Conservation (phyloP, 2,329 filamentous ascomycete species). For the Aspergillus brunneoviolaceus region DNA sequence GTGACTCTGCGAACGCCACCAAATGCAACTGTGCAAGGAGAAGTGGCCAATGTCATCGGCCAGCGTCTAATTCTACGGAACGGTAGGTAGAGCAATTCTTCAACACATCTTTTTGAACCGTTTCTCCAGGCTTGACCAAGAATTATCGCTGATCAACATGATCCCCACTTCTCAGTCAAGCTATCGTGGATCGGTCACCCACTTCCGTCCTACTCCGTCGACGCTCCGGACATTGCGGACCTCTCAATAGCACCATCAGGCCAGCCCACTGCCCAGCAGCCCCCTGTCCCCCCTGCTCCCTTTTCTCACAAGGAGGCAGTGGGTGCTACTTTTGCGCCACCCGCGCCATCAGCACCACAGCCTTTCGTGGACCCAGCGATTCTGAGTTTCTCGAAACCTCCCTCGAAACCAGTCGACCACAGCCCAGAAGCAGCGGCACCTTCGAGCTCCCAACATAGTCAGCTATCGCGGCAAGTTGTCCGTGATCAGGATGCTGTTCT, state of each 20-base stretch:
- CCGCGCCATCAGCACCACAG: conserved; percentile 36
- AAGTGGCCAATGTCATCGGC: conserved; percentile 68
- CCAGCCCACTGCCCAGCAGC: conserved; percentile 17
- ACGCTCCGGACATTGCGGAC: conserved; percentile 59
- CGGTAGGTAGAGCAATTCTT: conserved; percentile 52
- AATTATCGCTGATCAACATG: conserved; percentile 21
- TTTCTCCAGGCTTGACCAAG: conserved; percentile 11
- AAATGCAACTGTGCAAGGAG: conserved; percentile 65
- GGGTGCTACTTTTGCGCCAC: conserved; percentile 11
- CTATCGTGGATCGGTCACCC: conserved; percentile 53
- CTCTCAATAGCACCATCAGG: conserved; percentile 38
- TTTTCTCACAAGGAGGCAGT: conserved; percentile 8
- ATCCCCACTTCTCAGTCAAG: conserved; percentile 38
- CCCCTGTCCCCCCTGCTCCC: conserved; percentile 13
- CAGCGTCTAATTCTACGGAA: conserved; percentile 69
- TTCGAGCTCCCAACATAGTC: conserved; percentile 15
- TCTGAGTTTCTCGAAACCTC: conserved; percentile 59
- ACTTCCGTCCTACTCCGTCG: conserved; percentile 55
- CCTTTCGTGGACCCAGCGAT: conserved; percentile 80
- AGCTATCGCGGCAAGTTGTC: conserved; percentile 18
- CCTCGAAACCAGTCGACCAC: conserved; percentile 15
- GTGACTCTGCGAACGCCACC: conserved; percentile 69
- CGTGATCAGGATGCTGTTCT: conserved; percentile 37
- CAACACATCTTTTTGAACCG: neutral
- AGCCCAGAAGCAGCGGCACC: conserved; percentile 10